Conservation (phyloP, 306 rosid species). For the Castanospermum australe region DNA sequence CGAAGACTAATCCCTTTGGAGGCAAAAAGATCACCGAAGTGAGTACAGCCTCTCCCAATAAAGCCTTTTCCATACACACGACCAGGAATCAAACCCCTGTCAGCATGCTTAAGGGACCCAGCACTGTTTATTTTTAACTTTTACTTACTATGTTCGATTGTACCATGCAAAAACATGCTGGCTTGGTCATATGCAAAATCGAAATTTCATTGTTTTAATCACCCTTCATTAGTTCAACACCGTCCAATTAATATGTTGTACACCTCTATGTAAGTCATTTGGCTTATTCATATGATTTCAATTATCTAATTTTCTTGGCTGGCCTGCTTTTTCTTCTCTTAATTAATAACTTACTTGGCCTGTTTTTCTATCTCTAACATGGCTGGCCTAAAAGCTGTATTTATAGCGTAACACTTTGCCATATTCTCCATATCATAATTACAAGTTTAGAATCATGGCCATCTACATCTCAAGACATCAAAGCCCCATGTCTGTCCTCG, state of each 20-base stretch:
- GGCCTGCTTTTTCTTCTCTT: too few species aligned
- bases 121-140: not conserved
- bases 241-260: not conserved
- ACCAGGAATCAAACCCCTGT: too few species aligned
- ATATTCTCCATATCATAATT: not conserved
- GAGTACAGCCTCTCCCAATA: too few species aligned
- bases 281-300: conserved; percentile 6
- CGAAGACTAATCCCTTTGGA: too few species aligned
- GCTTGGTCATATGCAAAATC: not conserved
- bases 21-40: too few species aligned
- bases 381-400: not conserved
- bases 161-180: not conserved
- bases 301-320: not conserved
- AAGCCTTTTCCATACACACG: too few species aligned
- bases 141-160: not conserved
- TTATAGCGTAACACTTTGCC: not conserved
- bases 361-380: not conserved
- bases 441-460: not conserved
- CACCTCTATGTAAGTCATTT: conserved; percentile 22
- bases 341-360: too few species aligned
- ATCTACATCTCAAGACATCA: not conserved
- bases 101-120: too few species aligned
- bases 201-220: not conserved
- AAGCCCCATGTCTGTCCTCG: not conserved
- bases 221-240: not conserved